Percentiles rank a stretch among this genome's conserved stretches.
Evolutionary conservation across 495 filamentous ascomycete genomes (phyloP).

Genomic region (Bombardia bombarda): DNA sequence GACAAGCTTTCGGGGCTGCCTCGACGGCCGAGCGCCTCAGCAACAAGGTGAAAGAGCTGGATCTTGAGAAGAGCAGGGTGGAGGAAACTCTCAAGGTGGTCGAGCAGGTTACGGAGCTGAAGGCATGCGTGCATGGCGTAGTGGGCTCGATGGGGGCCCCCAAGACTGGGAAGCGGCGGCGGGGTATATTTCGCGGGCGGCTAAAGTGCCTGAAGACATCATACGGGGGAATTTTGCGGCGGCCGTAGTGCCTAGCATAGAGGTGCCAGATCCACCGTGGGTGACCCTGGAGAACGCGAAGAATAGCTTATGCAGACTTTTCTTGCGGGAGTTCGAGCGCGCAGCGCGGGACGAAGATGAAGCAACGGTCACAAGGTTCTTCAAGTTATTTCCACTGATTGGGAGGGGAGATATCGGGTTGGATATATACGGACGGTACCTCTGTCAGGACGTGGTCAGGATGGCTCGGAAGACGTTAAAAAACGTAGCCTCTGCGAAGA

Average conservation of each 20-base stretch:
- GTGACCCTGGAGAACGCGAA: conserved; percentile 81
- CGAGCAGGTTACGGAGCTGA: conserved; percentile 92
- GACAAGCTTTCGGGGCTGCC: conserved; percentile 79
- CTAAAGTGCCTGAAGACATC: conserved; percentile 72
- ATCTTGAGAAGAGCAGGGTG: conserved; percentile 83
- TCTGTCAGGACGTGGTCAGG: conserved; percentile 84
- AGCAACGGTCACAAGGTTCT: conserved; percentile 85
- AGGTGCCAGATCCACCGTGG: conserved; percentile 84
- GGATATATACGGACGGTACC: conserved; percentile 90
- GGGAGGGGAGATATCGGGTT: conserved; percentile 81
- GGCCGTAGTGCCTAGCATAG: conserved; percentile 86
- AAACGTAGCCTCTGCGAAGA: conserved; percentile 31
- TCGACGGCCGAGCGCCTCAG: conserved; percentile 79
- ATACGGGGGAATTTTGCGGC: conserved; percentile 78
- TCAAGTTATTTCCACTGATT: conserved; percentile 95
- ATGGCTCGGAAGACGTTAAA: conserved; percentile 75
- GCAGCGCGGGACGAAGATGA: conserved; percentile 80
- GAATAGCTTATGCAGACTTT: conserved; percentile 79
- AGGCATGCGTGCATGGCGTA: conserved; percentile 88
- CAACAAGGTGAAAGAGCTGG: conserved; percentile 71
- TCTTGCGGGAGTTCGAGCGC: conserved; percentile 91
- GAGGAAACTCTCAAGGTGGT: conserved; percentile 86
- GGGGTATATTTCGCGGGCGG: conserved; percentile 74
- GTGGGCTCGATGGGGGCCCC: conserved; percentile 95
- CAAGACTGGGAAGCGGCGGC: conserved; percentile 99